Percentiles rank a stretch among this genome's conserved stretches.
phyloP scores from a whole-genome alignment of 768 basidiomycete genomes.

The Tubosaeta sp. region DNA sequence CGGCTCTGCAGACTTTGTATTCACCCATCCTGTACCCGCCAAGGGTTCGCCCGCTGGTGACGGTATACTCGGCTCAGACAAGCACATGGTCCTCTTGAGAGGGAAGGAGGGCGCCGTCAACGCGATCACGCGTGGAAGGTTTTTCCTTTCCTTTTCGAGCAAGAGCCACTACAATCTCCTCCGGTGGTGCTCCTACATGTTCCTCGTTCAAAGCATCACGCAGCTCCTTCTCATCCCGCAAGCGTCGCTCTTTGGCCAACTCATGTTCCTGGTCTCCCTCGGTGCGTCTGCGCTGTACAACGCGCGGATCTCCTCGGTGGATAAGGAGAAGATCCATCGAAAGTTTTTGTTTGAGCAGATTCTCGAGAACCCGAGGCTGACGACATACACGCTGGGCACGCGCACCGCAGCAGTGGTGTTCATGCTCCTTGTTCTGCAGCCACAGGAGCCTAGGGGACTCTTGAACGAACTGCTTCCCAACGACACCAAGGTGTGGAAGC shows the following conservation, averaged over 20 bases:
- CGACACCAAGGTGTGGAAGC: conserved; percentile 19
- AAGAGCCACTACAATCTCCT: conserved; percentile 10
- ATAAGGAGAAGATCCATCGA: conserved; percentile 17
- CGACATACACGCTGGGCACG: conserved; percentile 13
- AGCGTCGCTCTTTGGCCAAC: conserved; percentile 26
- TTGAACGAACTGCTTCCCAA: conserved; percentile 18
- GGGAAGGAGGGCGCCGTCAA: conserved; percentile 29
- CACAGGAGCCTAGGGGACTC: conserved; percentile 2
- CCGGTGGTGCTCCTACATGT: conserved; percentile 20
- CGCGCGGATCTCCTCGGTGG: conserved; percentile 25
- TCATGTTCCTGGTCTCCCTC: conserved; percentile 28
- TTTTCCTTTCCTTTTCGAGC: conserved; percentile 22
- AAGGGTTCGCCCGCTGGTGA: conserved; percentile 25
- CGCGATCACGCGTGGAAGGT: conserved; percentile 24
- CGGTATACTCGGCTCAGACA: conserved; percentile 20
- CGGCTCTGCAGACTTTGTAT: conserved; percentile 20
- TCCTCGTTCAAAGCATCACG: conserved; percentile 19
- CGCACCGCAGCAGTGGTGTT: conserved; percentile 18
- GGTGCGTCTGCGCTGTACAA: conserved; percentile 27
- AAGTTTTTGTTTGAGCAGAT: conserved; percentile 11
- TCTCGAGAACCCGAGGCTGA: conserved; percentile 11
- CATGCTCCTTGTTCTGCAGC: conserved; percentile 10
- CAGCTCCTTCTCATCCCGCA: conserved; percentile 30
- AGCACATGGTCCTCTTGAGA: conserved; percentile 22
- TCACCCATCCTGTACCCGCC: conserved; percentile 23